A percentile compares a stretch with the other conserved stretches of the same genome.
Evolutionary conservation across 1,139 yeast species (phyloP).

Genomic region (Magnusiomyces sp.): DNA sequence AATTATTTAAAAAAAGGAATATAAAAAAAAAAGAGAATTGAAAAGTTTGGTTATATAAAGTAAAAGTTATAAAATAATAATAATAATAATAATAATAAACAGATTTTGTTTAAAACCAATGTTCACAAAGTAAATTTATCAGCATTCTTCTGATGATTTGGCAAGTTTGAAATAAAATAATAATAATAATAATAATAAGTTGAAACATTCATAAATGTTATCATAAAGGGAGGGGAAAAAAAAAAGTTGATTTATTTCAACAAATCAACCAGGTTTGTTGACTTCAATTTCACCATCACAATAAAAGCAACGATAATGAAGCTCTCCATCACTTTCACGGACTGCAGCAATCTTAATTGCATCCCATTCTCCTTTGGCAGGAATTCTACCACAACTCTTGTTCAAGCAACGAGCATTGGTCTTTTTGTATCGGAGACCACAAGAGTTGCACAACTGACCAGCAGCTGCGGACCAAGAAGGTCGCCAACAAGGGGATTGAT

Average conservation of each 20-base stretch:
- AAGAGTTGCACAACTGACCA: conserved; percentile 92
- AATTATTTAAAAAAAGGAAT: not conserved
- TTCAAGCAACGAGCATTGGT: conserved; percentile 86
- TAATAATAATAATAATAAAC: not conserved
- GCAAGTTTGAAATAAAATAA: not conserved
- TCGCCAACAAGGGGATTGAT: conserved; percentile 96
- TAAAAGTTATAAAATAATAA: not conserved
- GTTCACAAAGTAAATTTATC: not conserved
- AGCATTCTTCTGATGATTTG: not conserved
- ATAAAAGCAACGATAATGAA: conserved; percentile 50
- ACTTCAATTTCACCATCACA: conserved; percentile 57
- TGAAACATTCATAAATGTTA: not conserved
- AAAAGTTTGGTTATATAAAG: not conserved
- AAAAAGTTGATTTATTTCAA: not conserved
- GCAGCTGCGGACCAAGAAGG: conserved; percentile 87
- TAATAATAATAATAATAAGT: not conserved
- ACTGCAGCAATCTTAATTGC: conserved; percentile 70
- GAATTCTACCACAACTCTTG: conserved; percentile 69
- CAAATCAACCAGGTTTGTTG: conserved; percentile 1
- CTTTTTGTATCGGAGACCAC: conserved; percentile 90
- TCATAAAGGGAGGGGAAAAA: too few species aligned
- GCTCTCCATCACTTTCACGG: conserved; percentile 37
- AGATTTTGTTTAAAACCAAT: not conserved
- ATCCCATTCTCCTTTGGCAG: conserved; percentile 94
- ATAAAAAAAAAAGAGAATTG: not conserved